These are phyloP conservation scores for Gelatoporia subvermispora DNA, from an alignment of 768 basidiomycete genomes.

Conservation along the genomic window DNA sequence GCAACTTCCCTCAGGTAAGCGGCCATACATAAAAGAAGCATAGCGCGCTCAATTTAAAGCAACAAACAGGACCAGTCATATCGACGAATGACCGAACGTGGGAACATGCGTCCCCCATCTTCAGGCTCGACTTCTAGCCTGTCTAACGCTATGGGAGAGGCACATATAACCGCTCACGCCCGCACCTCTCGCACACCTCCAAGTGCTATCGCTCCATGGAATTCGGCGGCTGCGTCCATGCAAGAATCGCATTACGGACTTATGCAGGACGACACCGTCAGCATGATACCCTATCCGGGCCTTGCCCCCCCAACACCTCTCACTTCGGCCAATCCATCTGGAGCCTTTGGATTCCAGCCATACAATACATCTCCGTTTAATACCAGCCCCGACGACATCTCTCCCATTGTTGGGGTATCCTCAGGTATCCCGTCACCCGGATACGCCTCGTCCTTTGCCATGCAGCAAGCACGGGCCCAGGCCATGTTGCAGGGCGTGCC, in stretches of 20 bases:
- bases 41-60: too few relatives aligned
- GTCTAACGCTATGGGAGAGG: slow-evolving; percentile 60
- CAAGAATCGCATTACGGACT: slow-evolving; percentile 1
- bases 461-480: slow-evolving; percentile 9
- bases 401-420: slow-evolving; percentile 5
- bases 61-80: neutral
- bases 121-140: slow-evolving; percentile 38
- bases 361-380: slow-evolving; percentile 10
- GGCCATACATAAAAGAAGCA: too few relatives aligned
- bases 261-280: slow-evolving; percentile 8
- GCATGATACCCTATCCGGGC: slow-evolving; percentile 11
- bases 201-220: slow-evolving; percentile 22
- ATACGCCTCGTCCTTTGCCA: slow-evolving; percentile 15
- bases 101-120: neutral
- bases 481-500: slow-evolving; percentile 13
- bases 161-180: slow-evolving; percentile 29
- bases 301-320: slow-evolving; percentile 14
- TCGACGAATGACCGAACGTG: slow-evolving; percentile 4
- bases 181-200: slow-evolving; percentile 21
- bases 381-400: neutral
- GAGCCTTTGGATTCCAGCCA: slow-evolving; percentile 7
- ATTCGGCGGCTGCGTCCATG: slow-evolving; percentile 16
- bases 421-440: slow-evolving; percentile 11
- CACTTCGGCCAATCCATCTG: slow-evolving; percentile 13
- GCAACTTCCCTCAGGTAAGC: slow-evolving; percentile 7